phyloP scores from a whole-genome alignment of 2,329 filamentous ascomycete species.

The Colletotrichum lupini region DNA sequence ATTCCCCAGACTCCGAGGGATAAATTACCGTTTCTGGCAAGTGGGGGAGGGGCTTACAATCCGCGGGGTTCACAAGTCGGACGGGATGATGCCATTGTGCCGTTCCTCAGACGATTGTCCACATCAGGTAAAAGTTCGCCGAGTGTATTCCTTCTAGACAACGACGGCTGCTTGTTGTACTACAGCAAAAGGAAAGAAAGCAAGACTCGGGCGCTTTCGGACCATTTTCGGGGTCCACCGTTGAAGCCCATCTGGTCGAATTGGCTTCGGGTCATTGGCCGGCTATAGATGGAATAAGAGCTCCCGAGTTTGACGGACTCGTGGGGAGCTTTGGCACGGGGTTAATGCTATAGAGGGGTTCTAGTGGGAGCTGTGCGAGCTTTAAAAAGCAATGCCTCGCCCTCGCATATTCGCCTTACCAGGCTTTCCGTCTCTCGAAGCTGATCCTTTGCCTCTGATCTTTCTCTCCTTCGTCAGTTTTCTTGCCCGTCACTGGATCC shows the following conservation, averaged over 20 bases:
- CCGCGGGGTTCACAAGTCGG: constrained; percentile 8
- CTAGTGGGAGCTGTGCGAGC: background rate
- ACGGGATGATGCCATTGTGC: constrained; percentile 20
- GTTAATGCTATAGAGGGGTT: background rate
- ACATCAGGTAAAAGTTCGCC: background rate
- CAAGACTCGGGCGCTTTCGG: constrained; percentile 6
- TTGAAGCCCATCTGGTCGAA: background rate
- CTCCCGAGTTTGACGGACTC: background rate
- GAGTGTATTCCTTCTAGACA: background rate
- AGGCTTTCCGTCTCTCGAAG: background rate
- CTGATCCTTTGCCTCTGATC: too few relatives aligned
- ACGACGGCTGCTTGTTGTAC: too few relatives aligned
- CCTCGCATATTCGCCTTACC: too few relatives aligned
- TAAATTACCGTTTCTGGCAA: constrained; percentile 11
- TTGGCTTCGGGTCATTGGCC: background rate
- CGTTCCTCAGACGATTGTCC: background rate
- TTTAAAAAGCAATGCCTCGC: background rate
- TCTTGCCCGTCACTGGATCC: background rate
- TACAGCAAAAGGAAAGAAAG: background rate
- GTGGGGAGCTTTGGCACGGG: background rate
- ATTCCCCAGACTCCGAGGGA: constrained; percentile 14
- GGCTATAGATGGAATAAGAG: constrained; percentile 6
- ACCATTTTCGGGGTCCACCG: constrained; percentile 15
- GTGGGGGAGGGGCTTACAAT: background rate
- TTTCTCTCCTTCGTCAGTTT: background rate